phyloP scores from a whole-genome alignment of 176 grass and related monocot genomes.

The Ensete glaucum region DNA sequence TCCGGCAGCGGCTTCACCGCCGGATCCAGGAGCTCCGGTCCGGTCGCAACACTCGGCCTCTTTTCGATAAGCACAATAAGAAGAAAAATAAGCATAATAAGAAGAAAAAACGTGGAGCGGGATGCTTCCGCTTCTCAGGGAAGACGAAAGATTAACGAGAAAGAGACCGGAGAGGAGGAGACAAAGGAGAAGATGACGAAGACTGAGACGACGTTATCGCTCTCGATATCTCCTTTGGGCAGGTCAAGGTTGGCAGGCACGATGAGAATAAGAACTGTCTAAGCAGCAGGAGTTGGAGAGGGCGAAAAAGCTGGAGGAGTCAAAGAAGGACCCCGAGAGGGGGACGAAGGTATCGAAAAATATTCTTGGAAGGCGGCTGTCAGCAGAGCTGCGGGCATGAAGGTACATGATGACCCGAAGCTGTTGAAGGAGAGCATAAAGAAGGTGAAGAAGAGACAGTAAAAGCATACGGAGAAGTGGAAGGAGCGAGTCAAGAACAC shows the following conservation, averaged over 20 bases:
- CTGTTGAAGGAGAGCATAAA: conserved; percentile 78
- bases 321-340: conserved; percentile 68
- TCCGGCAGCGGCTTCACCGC: conserved; percentile 38
- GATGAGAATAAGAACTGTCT: conserved; percentile 50
- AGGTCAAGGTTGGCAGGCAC: conserved; percentile 29
- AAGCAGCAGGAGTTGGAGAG: conserved; percentile 61
- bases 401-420: conserved; percentile 85
- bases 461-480: conserved; percentile 53
- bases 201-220: not conserved
- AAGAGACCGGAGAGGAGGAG: conserved; percentile 34
- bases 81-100: conserved; percentile 28
- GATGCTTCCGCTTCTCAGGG: not conserved
- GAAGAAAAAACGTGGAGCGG: conserved; percentile 23
- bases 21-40: conserved; percentile 52
- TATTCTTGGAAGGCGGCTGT: conserved; percentile 63
- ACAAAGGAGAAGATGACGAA: conserved; percentile 21
- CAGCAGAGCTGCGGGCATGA: conserved; percentile 62
- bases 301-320: conserved; percentile 51
- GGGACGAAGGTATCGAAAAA: conserved; percentile 25
- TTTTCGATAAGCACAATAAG: conserved; percentile 38
- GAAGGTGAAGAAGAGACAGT: conserved; percentile 58
- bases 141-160: conserved; percentile 53
- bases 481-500: conserved; percentile 49
- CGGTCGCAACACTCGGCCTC: conserved; percentile 56
- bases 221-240: conserved; percentile 51